A percentile compares a stretch with the other conserved stretches of the same genome.
These are phyloP conservation scores for Fulvia fulva DNA, from an alignment of 2,329 filamentous ascomycete genomes.

Conservation along the genomic window DNA sequence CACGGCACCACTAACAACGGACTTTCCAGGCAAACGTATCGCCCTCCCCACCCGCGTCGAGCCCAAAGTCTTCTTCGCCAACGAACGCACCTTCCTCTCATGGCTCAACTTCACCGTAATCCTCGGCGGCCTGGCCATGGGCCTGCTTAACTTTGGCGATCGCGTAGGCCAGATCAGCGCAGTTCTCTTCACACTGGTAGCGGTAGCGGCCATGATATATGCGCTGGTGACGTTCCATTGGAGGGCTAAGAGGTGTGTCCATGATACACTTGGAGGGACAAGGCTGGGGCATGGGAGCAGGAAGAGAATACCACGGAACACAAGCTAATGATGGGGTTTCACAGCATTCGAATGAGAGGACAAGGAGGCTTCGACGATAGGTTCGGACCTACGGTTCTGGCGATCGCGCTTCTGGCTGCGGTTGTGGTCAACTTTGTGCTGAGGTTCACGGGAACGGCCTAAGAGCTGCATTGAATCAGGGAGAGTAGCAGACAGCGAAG, in stretches of 20 bases:
- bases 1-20: constrained; percentile 6
- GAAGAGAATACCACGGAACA: background rate
- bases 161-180: constrained; percentile 86
- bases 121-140: constrained; percentile 86
- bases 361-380: constrained; percentile 96
- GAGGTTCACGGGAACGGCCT: constrained; percentile 50
- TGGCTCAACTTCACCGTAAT: constrained; percentile 99
- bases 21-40: constrained; percentile 80
- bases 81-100: constrained; percentile 97
- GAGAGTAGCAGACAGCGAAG: background rate
- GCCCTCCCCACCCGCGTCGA: constrained; percentile 96
- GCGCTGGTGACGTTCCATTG: constrained; percentile 95
- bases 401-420: constrained; percentile 77
- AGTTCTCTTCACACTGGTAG: constrained; percentile 87
- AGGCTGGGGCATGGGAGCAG: too few species aligned
- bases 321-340: background rate
- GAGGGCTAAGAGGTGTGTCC: constrained; percentile 70
- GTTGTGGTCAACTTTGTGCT: constrained; percentile 96
- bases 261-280: background rate
- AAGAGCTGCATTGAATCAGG: too few species aligned
- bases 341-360: constrained; percentile 74
- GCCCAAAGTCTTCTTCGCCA: constrained; percentile 99
- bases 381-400: constrained; percentile 86
- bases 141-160: constrained; percentile 97
- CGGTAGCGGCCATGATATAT: constrained; percentile 93